Base-by-base conservation (phyloP, 345 rosid species). In the Hevea brasiliensis region DNA sequence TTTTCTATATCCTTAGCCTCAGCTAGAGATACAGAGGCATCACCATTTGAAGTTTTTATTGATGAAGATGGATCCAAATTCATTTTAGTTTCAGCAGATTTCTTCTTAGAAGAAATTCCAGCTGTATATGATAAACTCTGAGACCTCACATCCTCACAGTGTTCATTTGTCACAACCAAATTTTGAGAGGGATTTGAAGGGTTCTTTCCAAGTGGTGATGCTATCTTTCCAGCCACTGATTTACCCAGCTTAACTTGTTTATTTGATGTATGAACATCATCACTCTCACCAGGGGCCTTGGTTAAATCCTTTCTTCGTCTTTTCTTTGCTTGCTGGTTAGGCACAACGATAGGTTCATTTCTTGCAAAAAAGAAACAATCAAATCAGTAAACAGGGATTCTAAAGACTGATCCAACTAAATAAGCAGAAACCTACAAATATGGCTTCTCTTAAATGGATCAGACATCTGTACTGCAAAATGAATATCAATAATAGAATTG, bases 311-410 rank as follows among this genome's bases (percentile, higher is more conserved):
- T 94, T 80, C 93, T 88, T 81, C 85, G 79, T 87, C 97, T 86
- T 88, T 92, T 94, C 85, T 89, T 94, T 3, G 85, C 86, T 79
- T 89, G 88, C 82, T 85, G 89, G 65, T 81, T 83, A 54, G 92
- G 80, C 70, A 72, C 68, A 63, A 77, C 76, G 61, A 86, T n/a
- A 55, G 93, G 83, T 73, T 90, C 91, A 69, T 77, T 92, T 83
- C 89, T 88, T 71, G 76, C 37, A 67, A 77, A 62, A 64, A 55
- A 18, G 61, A 81, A 80, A 74, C 29, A n/a, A 69, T 69, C 35
- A 50, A 63, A 65, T 74, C 37, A 84, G 73, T 35, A 60, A 74
- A 64, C 37, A 8, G n/a, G 73, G 41, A 65, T 11, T 13, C 18
- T 11, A 45, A 13, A 59, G 8, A n/a, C 51, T 48, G 29, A 18